Evolutionary conservation across 1,139 yeast genomes (phyloP).

Genomic region (Nematodospora anomalae): DNA sequence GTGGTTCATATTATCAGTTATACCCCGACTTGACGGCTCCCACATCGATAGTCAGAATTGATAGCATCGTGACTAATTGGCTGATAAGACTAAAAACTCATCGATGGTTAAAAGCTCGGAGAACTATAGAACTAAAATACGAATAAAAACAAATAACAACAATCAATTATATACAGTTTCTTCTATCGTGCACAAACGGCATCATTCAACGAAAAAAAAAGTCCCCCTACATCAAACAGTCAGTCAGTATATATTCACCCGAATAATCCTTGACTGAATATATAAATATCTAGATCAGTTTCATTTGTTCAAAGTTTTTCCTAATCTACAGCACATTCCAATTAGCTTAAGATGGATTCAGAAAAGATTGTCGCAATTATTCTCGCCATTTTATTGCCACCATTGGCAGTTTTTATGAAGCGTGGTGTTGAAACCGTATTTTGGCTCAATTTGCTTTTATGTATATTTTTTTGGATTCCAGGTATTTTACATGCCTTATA

Average conservation of each 20-base stretch:
- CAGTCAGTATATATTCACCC: slow-evolving; percentile 1
- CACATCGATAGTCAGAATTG: too few species aligned
- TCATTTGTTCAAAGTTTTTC: too few species aligned
- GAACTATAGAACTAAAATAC: too few species aligned
- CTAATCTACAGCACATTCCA: too few species aligned
- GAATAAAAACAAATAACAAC: too few species aligned
- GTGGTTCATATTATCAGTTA: too few species aligned
- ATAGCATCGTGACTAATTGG: too few species aligned
- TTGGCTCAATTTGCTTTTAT: slow-evolving; percentile 60
- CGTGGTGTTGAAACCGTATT: slow-evolving; percentile 62
- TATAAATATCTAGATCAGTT: too few species aligned
- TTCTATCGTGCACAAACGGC: not conserved
- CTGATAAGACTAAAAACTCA: too few species aligned
- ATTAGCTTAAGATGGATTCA: slow-evolving; percentile 29
- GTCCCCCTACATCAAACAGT: not conserved
- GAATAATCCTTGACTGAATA: not conserved
- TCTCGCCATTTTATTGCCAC: slow-evolving; percentile 62
- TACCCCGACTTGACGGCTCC: too few species aligned
- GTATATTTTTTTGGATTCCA: slow-evolving; percentile 70
- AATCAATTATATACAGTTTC: slow-evolving; percentile 1
- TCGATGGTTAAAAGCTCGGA: too few species aligned
- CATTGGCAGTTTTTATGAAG: slow-evolving; percentile 68
- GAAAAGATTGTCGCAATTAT: slow-evolving; percentile 46
- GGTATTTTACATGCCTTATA: slow-evolving; percentile 73
- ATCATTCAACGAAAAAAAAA: not conserved